phyloP scores from a whole-genome alignment of 805 yeast species.

The Kazachstania kunashirensis region DNA sequence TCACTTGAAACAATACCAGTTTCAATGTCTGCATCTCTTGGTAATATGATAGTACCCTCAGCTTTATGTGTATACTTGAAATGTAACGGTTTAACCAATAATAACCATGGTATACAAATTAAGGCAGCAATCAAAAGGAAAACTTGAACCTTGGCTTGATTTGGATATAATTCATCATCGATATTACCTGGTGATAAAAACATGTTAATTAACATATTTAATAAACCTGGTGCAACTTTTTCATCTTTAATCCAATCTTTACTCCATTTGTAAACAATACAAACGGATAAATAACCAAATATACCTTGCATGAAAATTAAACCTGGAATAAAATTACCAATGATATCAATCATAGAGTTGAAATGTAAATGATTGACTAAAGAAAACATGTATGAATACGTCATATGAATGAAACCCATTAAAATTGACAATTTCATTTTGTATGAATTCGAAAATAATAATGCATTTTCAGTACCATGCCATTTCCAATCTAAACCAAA shows the following conservation, averaged over 20 bases:
- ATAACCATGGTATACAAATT: conserved; percentile 66
- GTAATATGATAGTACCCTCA: conserved; percentile 21
- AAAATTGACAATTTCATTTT: conserved; percentile 69
- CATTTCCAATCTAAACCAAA: conserved; percentile 64
- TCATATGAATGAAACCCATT: conserved; percentile 71
- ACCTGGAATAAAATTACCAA: conserved; percentile 69
- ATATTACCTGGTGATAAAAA: conserved; percentile 62
- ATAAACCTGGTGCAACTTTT: conserved; percentile 59
- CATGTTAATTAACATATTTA: conserved; percentile 70
- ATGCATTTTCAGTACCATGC: conserved; percentile 72
- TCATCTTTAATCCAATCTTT: conserved; percentile 57
- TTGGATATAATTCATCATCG: conserved; percentile 55
- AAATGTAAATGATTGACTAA: conserved; percentile 51
- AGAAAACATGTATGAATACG: conserved; percentile 60
- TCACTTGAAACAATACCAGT: conserved; percentile 2
- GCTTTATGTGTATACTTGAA: conserved; percentile 32
- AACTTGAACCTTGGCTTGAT: conserved; percentile 54
- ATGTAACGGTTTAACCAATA: conserved; percentile 54
- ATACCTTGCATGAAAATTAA: conserved; percentile 66
- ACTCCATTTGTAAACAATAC: conserved; percentile 66
- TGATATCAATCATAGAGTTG: conserved; percentile 50
- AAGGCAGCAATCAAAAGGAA: conserved; percentile 48
- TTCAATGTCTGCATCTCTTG: conserved; percentile 11
- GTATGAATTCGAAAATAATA: conserved; percentile 61
- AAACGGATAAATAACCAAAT: conserved; percentile 59